These are phyloP conservation scores for Thinopyrum elongatum DNA, from an alignment of 176 grass and related monocot genomes.

Conservation along the genomic window DNA sequence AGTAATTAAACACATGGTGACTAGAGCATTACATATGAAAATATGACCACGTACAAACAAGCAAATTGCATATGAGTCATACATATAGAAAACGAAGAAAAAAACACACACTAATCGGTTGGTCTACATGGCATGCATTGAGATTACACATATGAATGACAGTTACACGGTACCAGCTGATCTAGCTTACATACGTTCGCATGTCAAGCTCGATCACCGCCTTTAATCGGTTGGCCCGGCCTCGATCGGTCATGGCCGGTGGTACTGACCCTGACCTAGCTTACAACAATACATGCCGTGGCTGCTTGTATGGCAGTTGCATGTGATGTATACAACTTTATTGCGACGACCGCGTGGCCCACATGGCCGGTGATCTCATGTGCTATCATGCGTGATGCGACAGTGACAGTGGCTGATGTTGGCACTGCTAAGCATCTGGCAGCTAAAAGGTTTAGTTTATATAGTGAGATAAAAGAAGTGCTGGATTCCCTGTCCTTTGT, in stretches of 20 bases:
- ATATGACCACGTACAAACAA: too few relatives aligned
- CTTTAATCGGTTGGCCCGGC: too few relatives aligned
- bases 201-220: not conserved
- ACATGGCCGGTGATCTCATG: not conserved
- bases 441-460: not conserved
- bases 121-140: too few relatives aligned
- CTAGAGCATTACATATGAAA: too few relatives aligned
- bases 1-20: too few relatives aligned
- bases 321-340: not conserved
- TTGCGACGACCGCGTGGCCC: not conserved
- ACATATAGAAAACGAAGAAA: too few relatives aligned
- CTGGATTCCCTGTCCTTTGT: too few relatives aligned
- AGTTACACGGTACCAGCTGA: too few relatives aligned
- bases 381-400: not conserved
- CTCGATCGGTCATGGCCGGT: too few relatives aligned
- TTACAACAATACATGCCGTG: not conserved
- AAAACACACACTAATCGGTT: too few relatives aligned
- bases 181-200: not conserved
- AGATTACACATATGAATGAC: too few relatives aligned
- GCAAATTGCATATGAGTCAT: too few relatives aligned
- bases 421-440: conserved; percentile 4
- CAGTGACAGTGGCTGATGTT: not conserved
- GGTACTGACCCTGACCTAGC: not conserved
- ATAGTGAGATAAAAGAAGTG: not conserved
- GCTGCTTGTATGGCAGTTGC: not conserved